These are phyloP conservation scores for Starmerella ratchasimensis DNA, from an alignment of 805 yeast species.

Conservation along the genomic window DNA sequence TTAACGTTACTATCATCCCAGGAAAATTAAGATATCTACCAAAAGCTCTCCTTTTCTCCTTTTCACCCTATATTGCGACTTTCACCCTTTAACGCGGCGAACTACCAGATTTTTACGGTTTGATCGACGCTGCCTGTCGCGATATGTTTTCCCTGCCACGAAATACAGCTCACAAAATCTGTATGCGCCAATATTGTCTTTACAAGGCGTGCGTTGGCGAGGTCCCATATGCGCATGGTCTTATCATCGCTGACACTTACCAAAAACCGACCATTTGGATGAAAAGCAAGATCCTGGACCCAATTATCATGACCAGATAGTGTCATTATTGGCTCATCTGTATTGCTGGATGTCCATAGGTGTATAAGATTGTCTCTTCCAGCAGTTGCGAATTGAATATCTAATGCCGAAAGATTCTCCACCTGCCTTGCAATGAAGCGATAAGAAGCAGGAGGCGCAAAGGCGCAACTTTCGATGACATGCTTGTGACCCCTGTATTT, in stretches of 20 bases:
- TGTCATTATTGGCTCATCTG: conserved; percentile 44
- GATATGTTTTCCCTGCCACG: conserved; percentile 31
- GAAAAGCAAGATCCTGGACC: conserved; percentile 58
- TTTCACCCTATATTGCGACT: too few relatives aligned
- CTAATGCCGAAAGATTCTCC: conserved; percentile 21
- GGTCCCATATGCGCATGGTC: conserved; percentile 65
- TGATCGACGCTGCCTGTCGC: conserved; percentile 53
- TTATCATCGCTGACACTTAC: conserved; percentile 71
- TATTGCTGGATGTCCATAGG: conserved; percentile 48
- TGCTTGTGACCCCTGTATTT: conserved; percentile 60
- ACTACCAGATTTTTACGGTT: conserved; percentile 40
- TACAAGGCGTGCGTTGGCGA: conserved; percentile 34
- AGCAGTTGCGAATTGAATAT: conserved; percentile 43
- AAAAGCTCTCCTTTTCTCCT: too few relatives aligned
- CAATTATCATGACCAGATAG: conserved; percentile 72
- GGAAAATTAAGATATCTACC: too few relatives aligned
- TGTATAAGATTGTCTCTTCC: conserved; percentile 65
- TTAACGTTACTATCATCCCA: too few relatives aligned
- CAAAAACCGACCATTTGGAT: conserved; percentile 61
- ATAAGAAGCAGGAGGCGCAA: conserved; percentile 45
- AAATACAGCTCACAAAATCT: conserved; percentile 58
- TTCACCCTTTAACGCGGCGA: too few relatives aligned
- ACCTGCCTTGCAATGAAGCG: conserved; percentile 36
- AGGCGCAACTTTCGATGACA: conserved; percentile 60
- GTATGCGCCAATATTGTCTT: conserved; percentile 45